Evolutionary conservation across 441 rosid species (phyloP), one percentile per base, ranked within the genome.

Genomic region (Francoa sonchifolia): DNA sequence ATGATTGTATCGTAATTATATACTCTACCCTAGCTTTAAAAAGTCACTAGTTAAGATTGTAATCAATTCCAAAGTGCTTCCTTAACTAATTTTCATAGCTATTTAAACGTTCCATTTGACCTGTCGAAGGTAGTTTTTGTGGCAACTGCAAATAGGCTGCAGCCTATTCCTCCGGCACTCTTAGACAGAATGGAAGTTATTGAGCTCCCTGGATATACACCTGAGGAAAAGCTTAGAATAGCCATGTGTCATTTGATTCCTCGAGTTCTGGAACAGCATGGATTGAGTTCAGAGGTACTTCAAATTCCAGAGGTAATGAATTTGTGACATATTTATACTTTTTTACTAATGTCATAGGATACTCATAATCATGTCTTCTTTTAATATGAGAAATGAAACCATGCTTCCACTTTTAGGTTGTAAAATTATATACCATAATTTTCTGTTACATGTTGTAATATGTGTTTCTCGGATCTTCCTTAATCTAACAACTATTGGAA

Each of bases 161-260:
- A 86, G 62, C 99, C 94, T 49, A 83, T 92, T 55, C 95, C 99
- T 55, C 90, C 99, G 12, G 73, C 99, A 27, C 86, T 92, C 28
- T 65, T 80, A 46, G 99, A 92, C 65, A 76, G 96, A 71, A 86
- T 92, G 99, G 96, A 92, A 70, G 84, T 83, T 40, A 86, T 92
- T 54, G 99, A 92, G 67, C 75, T 92, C 40, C 96, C 99, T 50
- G 99, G 96, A 37, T 92, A 92, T 68, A 86, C 95, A 9, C 86
- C 76, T 47, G 99, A 86, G 61, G 96, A 92, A 66, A 92, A 92
- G 71, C 93, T 86, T 42, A 72, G 59, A 62, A 92, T 86, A 67
- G 90, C 96, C 37, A 76, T 80, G 80, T 74, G 60, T 25, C 88
- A 86, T 79, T 68, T 92, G 62, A 78, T 92, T 65, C 99, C 99